Conservation (phyloP, 2,329 filamentous ascomycete genomes). For the Colletotrichum camelliae region DNA sequence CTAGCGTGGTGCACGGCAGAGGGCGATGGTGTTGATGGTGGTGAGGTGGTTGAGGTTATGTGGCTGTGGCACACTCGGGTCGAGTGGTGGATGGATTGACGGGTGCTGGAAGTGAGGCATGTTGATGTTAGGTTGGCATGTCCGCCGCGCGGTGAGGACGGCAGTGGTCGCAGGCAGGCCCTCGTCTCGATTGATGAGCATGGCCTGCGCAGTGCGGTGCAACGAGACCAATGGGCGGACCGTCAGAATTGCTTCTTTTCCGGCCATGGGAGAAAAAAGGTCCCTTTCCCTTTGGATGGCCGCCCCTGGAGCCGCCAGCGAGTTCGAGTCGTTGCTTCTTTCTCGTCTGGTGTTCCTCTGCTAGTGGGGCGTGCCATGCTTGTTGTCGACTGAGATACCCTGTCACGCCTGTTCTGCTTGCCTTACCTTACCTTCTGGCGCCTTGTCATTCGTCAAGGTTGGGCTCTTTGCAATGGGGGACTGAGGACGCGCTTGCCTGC, state of each 20-base stretch:
- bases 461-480: not conserved
- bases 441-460: not conserved
- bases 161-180: not conserved
- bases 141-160: not conserved
- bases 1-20: not conserved
- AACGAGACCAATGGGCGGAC: not conserved
- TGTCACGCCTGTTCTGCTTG: not conserved
- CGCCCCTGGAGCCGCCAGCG: not conserved
- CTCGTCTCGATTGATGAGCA: not conserved
- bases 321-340: constrained; percentile 13
- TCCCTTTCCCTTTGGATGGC: not conserved
- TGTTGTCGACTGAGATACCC: not conserved
- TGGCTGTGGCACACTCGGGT: not conserved
- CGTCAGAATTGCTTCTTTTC: constrained; percentile 6
- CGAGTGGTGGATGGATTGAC: not conserved
- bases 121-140: not conserved
- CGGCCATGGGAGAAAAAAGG: not conserved
- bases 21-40: not conserved
- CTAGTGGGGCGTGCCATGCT: constrained; percentile 10
- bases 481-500: not conserved
- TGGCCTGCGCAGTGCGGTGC: not conserved
- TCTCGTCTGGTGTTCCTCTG: constrained; percentile 7
- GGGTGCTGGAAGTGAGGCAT: not conserved
- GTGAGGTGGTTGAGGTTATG: not conserved
- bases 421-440: not conserved